Percentiles rank a stretch among this genome's conserved stretches.
These are phyloP conservation scores for Naegleria gruberi DNA, from an alignment of 208 protist genomes.

Conservation along the genomic window DNA sequence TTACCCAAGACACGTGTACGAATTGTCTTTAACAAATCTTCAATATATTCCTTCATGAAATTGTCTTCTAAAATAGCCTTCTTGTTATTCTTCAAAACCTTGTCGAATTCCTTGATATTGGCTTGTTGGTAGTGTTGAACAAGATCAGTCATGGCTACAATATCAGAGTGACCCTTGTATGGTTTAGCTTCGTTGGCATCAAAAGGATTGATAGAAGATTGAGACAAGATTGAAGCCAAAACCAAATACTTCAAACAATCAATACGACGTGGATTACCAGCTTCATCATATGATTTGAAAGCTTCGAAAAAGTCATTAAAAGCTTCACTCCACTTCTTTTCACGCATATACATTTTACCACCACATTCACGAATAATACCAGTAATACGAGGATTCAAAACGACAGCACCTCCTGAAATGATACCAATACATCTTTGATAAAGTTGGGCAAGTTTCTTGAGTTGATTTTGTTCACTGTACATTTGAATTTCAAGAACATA, in stretches of 20 bases:
- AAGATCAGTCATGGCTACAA: conserved; percentile 77
- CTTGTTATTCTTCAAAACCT: conserved; percentile 56
- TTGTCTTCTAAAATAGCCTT: conserved; percentile 63
- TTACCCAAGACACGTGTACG: conserved; percentile 73
- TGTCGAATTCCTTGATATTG: conserved; percentile 70
- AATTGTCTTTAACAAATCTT: conserved; percentile 74
- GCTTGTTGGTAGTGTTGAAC: conserved; percentile 55
- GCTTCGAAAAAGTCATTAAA: conserved; percentile 80
- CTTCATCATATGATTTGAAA: conserved; percentile 83
- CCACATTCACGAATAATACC: conserved; percentile 75
- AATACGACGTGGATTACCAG: conserved; percentile 60
- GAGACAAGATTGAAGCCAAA: conserved; percentile 73
- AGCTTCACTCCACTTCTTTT: conserved; percentile 75
- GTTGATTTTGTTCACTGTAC: neutral
- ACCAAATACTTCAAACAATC: conserved; percentile 82
- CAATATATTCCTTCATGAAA: conserved; percentile 75
- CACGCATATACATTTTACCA: conserved; percentile 66
- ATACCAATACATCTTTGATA: conserved; percentile 5
- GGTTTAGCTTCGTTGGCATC: conserved; percentile 75
- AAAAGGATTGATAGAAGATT: conserved; percentile 78
- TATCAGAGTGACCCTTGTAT: conserved; percentile 71
- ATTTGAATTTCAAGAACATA: conserved; percentile 25
- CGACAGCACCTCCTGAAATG: neutral
- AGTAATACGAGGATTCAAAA: conserved; percentile 6
- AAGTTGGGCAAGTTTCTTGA: conserved; percentile 9